Evolutionary conservation across 257 asterid species (phyloP).

Genomic region (Gentiana straminea): DNA sequence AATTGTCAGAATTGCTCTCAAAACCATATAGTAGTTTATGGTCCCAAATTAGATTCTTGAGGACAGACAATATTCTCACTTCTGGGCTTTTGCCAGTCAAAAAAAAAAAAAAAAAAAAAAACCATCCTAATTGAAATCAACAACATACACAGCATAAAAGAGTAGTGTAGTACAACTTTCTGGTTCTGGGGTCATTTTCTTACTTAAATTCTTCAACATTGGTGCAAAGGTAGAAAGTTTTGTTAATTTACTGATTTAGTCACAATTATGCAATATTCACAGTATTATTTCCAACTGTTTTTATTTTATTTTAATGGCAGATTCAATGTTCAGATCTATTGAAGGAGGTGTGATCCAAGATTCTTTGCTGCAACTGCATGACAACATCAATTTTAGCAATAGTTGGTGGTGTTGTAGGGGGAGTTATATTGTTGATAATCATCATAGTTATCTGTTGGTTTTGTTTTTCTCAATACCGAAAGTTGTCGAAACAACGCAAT

Average conservation of each 20-base stretch:
- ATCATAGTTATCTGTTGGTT: constrained; percentile 22
- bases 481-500: constrained; percentile 30
- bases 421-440: constrained; percentile 23
- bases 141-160: constrained; percentile 1
- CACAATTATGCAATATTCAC: neutral
- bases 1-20: constrained; percentile 27
- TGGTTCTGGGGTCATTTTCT: constrained; percentile 9
- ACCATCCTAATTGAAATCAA: neutral
- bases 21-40: constrained; percentile 11
- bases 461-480: constrained; percentile 18
- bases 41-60: constrained; percentile 16
- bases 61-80: constrained; percentile 16
- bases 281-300: neutral
- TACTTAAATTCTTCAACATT: neutral
- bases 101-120: neutral
- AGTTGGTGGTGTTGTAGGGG: constrained; percentile 44
- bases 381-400: constrained; percentile 36
- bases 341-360: constrained; percentile 2
- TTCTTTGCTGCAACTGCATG: constrained; percentile 21
- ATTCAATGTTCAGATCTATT: constrained; percentile 31
- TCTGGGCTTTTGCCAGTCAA: constrained; percentile 4
- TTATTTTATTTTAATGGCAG: neutral
- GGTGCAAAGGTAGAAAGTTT: constrained; percentile 5
- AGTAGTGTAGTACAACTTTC: constrained; percentile 1
- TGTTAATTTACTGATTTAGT: neutral